These are phyloP conservation scores for Isatis tinctoria DNA, from an alignment of 345 rosid genomes.

Conservation along the genomic window DNA sequence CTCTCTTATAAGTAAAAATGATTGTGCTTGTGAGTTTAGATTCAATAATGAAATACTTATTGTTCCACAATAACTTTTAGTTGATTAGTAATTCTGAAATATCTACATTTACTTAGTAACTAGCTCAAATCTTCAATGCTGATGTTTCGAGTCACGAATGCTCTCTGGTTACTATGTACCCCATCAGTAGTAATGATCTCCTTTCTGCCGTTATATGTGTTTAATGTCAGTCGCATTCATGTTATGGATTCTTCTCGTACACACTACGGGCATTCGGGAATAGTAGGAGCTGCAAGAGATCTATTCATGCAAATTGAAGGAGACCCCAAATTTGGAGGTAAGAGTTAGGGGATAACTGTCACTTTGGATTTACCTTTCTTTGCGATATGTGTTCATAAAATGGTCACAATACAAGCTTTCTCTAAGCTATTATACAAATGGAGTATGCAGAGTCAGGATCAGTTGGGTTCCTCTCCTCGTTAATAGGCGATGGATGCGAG, in stretches of 20 bases:
- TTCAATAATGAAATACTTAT: neutral
- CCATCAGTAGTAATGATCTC: neutral
- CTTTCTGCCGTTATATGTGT: neutral
- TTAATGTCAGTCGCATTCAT: slow-evolving; percentile 33
- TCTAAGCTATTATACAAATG: slow-evolving; percentile 2
- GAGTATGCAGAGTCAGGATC: slow-evolving; percentile 40
- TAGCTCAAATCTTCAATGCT: neutral
- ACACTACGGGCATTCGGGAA: slow-evolving; percentile 83
- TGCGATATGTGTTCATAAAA: neutral
- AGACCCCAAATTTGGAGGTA: slow-evolving; percentile 41
- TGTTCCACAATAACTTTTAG: neutral
- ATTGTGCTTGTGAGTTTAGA: neutral
- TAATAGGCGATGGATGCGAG: slow-evolving; percentile 79
- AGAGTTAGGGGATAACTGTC: slow-evolving; percentile 8
- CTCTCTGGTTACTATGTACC: neutral
- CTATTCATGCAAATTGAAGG: slow-evolving; percentile 83
- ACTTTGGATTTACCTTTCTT: neutral
- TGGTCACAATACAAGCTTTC: neutral
- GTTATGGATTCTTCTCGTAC: slow-evolving; percentile 54
- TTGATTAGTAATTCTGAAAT: neutral
- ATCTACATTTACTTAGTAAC: too few relatives aligned
- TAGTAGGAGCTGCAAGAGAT: slow-evolving; percentile 81
- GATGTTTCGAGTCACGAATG: neutral
- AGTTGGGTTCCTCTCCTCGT: slow-evolving; percentile 63
- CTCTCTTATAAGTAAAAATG: neutral